Conservation (phyloP, 1,284 basidiomycete species). For the Malassezia obtusa region DNA sequence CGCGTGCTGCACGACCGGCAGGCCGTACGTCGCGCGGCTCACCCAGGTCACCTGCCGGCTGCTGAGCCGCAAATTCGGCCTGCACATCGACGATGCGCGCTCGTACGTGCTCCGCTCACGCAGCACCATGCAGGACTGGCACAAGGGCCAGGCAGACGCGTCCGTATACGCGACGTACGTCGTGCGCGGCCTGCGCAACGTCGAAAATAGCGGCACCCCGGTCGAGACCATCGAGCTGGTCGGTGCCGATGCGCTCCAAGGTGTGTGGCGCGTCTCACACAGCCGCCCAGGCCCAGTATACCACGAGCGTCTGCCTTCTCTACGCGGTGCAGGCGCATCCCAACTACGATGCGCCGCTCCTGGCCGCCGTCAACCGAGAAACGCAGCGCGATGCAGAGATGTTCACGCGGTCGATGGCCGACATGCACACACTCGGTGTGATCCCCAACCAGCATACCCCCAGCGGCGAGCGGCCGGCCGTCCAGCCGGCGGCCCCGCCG, state of each 20-base stretch:
- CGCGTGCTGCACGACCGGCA: constrained; percentile 32
- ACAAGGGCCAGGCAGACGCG: constrained; percentile 11
- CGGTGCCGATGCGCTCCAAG: constrained; percentile 5
- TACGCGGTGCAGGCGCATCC: constrained; percentile 27
- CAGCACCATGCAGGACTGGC: constrained; percentile 19
- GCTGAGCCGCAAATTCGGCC: constrained; percentile 28
- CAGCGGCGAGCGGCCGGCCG: background rate
- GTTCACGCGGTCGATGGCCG: constrained; percentile 22
- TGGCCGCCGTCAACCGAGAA: constrained; percentile 29
- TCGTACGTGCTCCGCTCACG: constrained; percentile 1
- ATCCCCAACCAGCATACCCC: background rate
- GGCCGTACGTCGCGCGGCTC: constrained; percentile 11
- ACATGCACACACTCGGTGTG: background rate
- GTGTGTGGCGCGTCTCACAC: background rate
- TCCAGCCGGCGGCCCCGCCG: background rate
- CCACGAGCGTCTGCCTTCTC: constrained; percentile 22
- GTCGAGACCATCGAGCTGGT: constrained; percentile 7
- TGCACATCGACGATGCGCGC: constrained; percentile 31
- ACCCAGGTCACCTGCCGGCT: constrained; percentile 28
- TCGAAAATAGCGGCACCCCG: background rate
- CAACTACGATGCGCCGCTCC: constrained; percentile 21
- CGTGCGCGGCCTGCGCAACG: constrained; percentile 4
- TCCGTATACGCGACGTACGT: background rate
- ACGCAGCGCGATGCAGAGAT: constrained; percentile 25
- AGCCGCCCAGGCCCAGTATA: background rate